Percentiles rank a stretch among this genome's conserved stretches.
These are phyloP conservation scores for Cytospora paraplurivora DNA, from an alignment of 2,329 filamentous ascomycete species.

Conservation along the genomic window DNA sequence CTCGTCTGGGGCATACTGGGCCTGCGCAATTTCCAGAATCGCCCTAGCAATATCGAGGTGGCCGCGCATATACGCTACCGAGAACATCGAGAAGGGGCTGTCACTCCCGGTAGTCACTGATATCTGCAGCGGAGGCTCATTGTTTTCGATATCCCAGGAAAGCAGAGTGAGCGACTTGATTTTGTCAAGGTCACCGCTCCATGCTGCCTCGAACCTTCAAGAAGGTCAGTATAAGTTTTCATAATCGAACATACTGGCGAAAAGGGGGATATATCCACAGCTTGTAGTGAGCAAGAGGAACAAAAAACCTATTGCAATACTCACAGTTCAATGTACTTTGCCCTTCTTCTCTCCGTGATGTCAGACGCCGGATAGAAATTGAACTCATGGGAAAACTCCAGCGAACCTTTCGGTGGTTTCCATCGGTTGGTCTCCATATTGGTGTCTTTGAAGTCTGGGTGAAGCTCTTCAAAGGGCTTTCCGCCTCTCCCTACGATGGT, in stretches of 20 bases:
- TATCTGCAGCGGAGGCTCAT: conserved; percentile 64
- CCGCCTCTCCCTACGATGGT: conserved; percentile 59
- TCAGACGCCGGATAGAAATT: conserved; percentile 56
- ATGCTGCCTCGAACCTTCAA: conserved; percentile 70
- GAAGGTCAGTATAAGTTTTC: conserved; percentile 31
- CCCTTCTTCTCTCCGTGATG: conserved; percentile 55
- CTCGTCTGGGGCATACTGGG: conserved; percentile 65
- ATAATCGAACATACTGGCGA: no score
- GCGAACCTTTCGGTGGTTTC: conserved; percentile 32
- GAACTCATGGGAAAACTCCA: conserved; percentile 51
- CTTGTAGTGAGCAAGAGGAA: background rate
- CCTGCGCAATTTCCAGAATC: conserved; percentile 70
- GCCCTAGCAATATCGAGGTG: conserved; percentile 64
- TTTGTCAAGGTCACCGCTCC: conserved; percentile 66
- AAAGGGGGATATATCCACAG: background rate
- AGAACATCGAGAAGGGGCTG: conserved; percentile 57
- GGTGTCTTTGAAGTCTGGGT: conserved; percentile 52
- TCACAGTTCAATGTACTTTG: conserved; percentile 66
- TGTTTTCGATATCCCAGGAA: conserved; percentile 56
- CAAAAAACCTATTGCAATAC: conserved; percentile 31
- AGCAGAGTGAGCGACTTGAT: conserved; percentile 67
- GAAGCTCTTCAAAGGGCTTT: conserved; percentile 66
- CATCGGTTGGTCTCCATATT: conserved; percentile 13
- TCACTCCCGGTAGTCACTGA: conserved; percentile 54
- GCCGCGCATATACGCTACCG: conserved; percentile 65